Evolutionary conservation across 192 early-diverging fungal species (phyloP).

Genomic region (Backusella australiensis): DNA sequence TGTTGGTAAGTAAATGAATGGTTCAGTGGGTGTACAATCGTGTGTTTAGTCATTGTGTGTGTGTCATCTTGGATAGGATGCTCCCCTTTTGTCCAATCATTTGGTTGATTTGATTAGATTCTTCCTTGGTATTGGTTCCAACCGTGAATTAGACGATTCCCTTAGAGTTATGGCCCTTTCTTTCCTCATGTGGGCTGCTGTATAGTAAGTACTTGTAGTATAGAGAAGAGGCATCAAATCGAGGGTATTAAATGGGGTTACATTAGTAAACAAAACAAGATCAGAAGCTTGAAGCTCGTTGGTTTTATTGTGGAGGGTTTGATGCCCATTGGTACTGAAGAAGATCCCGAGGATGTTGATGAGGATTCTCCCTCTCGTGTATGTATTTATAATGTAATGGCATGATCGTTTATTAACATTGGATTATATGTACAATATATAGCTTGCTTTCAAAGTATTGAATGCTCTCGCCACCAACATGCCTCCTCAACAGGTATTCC

Average conservation of each 20-base stretch:
- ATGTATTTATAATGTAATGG: not conserved
- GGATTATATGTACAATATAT: not conserved
- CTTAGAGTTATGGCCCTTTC: constrained; percentile 79
- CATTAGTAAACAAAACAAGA: constrained; percentile 69
- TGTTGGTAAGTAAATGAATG: constrained; percentile 45
- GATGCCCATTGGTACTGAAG: constrained; percentile 83
- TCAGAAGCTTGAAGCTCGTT: constrained; percentile 83
- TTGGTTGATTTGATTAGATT: constrained; percentile 81
- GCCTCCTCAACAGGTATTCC: constrained; percentile 87
- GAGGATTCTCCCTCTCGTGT: constrained; percentile 75
- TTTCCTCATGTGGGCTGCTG: constrained; percentile 76
- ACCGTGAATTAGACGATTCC: constrained; percentile 64
- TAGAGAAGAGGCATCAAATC: not conserved
- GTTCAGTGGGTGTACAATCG: not conserved
- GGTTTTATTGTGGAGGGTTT: constrained; percentile 72
- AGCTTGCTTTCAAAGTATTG: constrained; percentile 58
- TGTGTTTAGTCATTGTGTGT: not conserved
- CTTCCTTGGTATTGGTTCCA: constrained; percentile 69
- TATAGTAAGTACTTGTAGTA: constrained; percentile 57
- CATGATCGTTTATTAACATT: not conserved
- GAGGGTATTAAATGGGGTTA: not conserved
- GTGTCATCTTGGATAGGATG: constrained; percentile 45
- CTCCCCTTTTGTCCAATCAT: constrained; percentile 77
- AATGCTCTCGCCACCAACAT: constrained; percentile 80
- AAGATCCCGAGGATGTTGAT: constrained; percentile 75